A percentile compares a stretch with the other conserved stretches of the same genome.
Evolutionary conservation across 805 yeast species (phyloP).

Genomic region (Ogataea sp.): DNA sequence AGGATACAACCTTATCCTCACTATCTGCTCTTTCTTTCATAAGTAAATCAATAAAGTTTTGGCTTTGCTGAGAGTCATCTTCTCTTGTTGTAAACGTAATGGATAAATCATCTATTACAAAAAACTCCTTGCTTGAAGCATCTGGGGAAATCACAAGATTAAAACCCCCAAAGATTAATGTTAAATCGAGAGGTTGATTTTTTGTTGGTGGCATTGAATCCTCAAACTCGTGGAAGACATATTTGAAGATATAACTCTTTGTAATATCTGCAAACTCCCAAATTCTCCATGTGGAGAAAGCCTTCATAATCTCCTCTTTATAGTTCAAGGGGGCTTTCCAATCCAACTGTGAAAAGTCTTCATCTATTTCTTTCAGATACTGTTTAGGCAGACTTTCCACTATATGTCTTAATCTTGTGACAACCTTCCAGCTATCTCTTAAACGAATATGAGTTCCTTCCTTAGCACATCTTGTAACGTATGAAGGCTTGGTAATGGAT

Average conservation of each 20-base stretch:
- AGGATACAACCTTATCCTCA: not conserved
- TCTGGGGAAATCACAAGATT: not conserved
- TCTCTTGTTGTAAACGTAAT: not conserved
- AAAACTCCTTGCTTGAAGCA: too few species aligned
- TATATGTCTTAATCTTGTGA: slow-evolving; percentile 73
- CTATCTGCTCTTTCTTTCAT: too few species aligned
- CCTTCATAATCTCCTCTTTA: slow-evolving; percentile 40
- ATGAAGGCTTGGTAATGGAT: slow-evolving; percentile 84
- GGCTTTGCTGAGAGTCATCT: too few species aligned
- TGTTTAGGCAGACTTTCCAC: slow-evolving; percentile 45
- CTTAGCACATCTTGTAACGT: slow-evolving; percentile 60
- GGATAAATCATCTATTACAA: not conserved
- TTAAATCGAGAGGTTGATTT: not conserved
- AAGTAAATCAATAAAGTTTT: too few species aligned
- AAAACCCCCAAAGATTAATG: not conserved
- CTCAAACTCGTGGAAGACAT: slow-evolving; percentile 29
- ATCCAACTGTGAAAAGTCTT: slow-evolving; percentile 19
- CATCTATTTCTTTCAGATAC: slow-evolving; percentile 35
- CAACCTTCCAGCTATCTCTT: slow-evolving; percentile 81
- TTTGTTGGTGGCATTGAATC: not conserved
- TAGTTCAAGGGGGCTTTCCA: slow-evolving; percentile 48
- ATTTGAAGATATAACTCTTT: slow-evolving; percentile 45
- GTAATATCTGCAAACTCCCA: slow-evolving; percentile 77
- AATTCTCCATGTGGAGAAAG: slow-evolving; percentile 75
- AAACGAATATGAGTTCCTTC: slow-evolving; percentile 59